Base-by-base conservation (phyloP, 208 protist genomes). In the Trichomonas vaginalis region DNA sequence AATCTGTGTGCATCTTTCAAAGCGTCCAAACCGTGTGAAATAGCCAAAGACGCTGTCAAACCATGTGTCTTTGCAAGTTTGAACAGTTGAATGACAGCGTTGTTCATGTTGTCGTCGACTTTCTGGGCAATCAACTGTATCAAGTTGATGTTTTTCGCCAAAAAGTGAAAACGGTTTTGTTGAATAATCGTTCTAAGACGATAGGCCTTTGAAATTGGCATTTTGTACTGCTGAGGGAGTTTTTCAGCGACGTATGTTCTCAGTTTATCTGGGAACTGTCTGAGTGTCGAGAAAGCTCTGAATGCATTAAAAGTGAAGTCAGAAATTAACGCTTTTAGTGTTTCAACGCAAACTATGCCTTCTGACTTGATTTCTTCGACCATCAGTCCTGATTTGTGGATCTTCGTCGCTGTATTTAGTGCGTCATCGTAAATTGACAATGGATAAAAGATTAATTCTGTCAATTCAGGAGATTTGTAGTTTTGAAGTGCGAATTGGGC, bases 381-480 rank as follows among this genome's bases (percentile, higher is more conserved):
- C 40, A 88, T 88, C 8, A 88, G 32, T 35, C 32, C 37, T 3
- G 35, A 46, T 32, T 88, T 88, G 17, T 47, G 40, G 0, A n/a
- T 48, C 23, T 88, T 45, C 32, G 37, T 47, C 47, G 82, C 35
- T 10, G 37, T 47, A n/a, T 45, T 48, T 46, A 40, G n/a, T 0
- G 82, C 82, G 47, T 88, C 82, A 88, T 88, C 82, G 32, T 88
- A 88, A n/a, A 88, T 88, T n/a, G 82, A 37, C 10, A 88, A 42
- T 48, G 82, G 82, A 88, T 88, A 88, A 42, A 88, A 88, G 8
- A 88, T 88, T 32, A 88, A 14, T 47, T 88, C 82, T n/a, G 82
- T 88, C 0, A 88, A 17, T 47, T 88, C 82, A 48, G 82, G 82
- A 21, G 46, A 40, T 21, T 48, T n/a, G 37, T 88, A 88, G 37